Evolutionary conservation across 192 early-diverging fungal genomes (phyloP).

Genomic region (Backusella psychrophila): DNA sequence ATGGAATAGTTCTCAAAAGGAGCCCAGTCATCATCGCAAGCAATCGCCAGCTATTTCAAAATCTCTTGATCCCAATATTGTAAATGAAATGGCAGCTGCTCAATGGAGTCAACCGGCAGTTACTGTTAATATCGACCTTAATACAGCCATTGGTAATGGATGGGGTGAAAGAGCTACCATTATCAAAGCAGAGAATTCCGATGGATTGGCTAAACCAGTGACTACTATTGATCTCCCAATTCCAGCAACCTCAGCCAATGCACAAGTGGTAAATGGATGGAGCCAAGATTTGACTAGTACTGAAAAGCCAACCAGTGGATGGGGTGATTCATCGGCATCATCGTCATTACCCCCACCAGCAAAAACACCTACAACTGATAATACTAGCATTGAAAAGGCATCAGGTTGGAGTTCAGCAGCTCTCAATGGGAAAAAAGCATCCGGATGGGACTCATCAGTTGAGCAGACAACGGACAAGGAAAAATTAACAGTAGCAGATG

Average conservation of each 20-base stretch:
- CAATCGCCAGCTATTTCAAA: background rate
- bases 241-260: background rate
- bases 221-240: background rate
- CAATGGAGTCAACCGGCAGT: background rate
- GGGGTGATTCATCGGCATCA: background rate
- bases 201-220: background rate
- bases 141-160: background rate
- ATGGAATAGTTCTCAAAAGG: background rate
- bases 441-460: background rate
- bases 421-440: background rate
- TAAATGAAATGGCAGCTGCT: background rate
- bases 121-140: background rate
- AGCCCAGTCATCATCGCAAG: background rate
- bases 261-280: background rate
- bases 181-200: background rate
- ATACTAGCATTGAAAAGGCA: background rate
- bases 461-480: background rate
- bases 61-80: background rate
- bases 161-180: background rate
- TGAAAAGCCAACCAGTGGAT: background rate
- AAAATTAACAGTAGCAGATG: background rate
- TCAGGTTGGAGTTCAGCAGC: background rate
- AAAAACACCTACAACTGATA: background rate
- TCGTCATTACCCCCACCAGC: background rate
- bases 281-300: background rate